Evolutionary conservation across 306 rosid species (phyloP).

Genomic region (Calophaca sinica): DNA sequence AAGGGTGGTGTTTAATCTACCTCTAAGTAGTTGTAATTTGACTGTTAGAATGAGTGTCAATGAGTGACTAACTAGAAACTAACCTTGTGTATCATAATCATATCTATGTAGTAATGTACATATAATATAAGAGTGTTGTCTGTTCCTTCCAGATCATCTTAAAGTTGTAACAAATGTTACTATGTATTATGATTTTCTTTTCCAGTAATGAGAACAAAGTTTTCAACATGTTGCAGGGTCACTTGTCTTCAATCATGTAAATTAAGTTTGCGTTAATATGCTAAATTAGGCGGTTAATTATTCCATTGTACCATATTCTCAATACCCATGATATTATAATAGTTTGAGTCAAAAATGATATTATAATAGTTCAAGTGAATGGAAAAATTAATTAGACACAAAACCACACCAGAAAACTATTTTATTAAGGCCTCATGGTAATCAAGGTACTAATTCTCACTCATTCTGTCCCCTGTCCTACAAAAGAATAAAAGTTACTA

Average conservation of each 20-base stretch:
- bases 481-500: background rate
- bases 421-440: too few relatives aligned
- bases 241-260: constrained; percentile 16
- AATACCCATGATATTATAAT: too few relatives aligned
- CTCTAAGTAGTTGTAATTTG: constrained; percentile 34
- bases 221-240: constrained; percentile 5
- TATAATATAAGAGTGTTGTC: constrained; percentile 27
- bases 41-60: constrained; percentile 23
- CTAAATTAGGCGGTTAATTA: background rate
- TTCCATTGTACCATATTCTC: too few relatives aligned
- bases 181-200: constrained; percentile 20
- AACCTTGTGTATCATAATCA: constrained; percentile 40
- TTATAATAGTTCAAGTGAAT: too few relatives aligned
- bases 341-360: too few relatives aligned
- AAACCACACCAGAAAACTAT: too few relatives aligned
- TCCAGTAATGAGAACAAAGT: constrained; percentile 14
- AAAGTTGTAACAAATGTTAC: constrained; percentile 11
- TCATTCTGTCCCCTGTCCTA: constrained; percentile 19
- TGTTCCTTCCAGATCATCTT: constrained; percentile 38
- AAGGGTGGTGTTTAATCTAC: constrained; percentile 29
- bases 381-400: too few relatives aligned
- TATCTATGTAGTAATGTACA: constrained; percentile 41
- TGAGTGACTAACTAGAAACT: constrained; percentile 38
- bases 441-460: too few relatives aligned
- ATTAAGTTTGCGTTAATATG: constrained; percentile 18